A percentile compares a stretch with the other conserved stretches of the same genome.
Conservation (phyloP, 345 rosid genomes). For the Lepidium sativum region DNA sequence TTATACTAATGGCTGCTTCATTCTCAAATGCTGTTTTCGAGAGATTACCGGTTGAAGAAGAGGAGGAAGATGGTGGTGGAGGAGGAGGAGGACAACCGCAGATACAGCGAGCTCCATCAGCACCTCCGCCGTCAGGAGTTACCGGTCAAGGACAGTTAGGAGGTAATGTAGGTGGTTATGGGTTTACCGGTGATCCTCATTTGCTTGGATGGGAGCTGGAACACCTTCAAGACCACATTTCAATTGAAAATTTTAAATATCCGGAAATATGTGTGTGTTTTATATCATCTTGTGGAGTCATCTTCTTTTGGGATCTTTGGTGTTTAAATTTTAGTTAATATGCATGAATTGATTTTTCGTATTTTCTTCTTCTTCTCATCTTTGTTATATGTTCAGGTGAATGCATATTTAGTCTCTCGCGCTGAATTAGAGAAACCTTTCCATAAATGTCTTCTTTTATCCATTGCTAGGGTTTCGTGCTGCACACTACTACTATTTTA, state of each 20-base stretch:
- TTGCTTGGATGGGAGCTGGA: constrained; percentile 59
- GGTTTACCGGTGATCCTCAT: constrained; percentile 50
- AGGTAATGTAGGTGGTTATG: constrained; percentile 40
- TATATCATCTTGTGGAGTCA: no score
- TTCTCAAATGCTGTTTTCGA: constrained; percentile 70
- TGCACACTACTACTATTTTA: no score
- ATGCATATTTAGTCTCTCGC: constrained; percentile 1
- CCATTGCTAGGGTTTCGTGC: constrained; percentile 20
- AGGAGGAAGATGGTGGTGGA: constrained; percentile 23
- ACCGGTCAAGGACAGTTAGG: constrained; percentile 43
- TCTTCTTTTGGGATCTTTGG: constrained; percentile 20
- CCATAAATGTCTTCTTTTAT: no score
- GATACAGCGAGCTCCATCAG: constrained; percentile 41
- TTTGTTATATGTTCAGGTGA: no score
- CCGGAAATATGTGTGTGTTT: not conserved
- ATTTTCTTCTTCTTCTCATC: no score
- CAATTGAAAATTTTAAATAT: constrained; percentile 9
- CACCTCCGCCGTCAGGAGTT: constrained; percentile 57
- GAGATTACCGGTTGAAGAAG: constrained; percentile 59
- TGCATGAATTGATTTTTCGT: no score
- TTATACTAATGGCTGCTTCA: constrained; percentile 68
- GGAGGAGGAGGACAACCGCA: constrained; percentile 27
- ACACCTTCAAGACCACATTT: constrained; percentile 46
- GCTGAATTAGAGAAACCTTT: not conserved
- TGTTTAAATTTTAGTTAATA: constrained; percentile 16